A percentile compares a stretch with the other conserved stretches of the same genome.
Conservation (phyloP, 2,329 filamentous ascomycete species). For the Colletotrichum salicis region DNA sequence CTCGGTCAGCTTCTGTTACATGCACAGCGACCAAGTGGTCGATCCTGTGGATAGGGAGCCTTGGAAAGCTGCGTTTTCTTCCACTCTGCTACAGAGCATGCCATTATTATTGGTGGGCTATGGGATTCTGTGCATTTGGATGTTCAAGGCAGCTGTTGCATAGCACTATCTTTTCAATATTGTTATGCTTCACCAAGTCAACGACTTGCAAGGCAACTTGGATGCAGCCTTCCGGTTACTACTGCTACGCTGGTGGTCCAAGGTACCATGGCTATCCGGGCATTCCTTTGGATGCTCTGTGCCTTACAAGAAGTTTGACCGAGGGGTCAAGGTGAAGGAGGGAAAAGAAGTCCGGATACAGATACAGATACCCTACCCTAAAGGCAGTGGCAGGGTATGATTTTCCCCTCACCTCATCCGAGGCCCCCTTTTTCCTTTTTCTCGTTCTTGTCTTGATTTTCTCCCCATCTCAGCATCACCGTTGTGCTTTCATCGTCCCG, state of each 20-base stretch:
- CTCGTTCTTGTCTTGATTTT: constrained; percentile 1
- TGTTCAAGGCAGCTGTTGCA: background rate
- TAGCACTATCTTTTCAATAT: background rate
- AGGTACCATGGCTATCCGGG: background rate
- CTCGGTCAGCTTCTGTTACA: background rate
- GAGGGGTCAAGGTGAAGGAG: background rate
- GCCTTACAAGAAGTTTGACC: no score
- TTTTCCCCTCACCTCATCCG: background rate
- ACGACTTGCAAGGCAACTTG: background rate
- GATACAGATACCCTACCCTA: constrained; percentile 3
- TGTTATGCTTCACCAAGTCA: background rate
- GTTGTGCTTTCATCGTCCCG: constrained; percentile 17
- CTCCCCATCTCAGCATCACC: constrained; percentile 5
- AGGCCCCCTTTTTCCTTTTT: background rate
- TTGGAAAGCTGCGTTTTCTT: background rate
- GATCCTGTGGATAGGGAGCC: background rate
- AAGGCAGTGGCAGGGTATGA: background rate
- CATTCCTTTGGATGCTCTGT: background rate
- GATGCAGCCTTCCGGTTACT: background rate
- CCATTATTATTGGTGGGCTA: background rate
- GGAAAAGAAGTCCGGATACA: background rate
- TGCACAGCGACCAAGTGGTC: background rate
- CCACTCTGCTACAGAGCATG: background rate
- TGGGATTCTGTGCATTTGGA: background rate
- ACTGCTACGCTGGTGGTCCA: background rate